phyloP scores from a whole-genome alignment of 441 rosid genomes.

The Euphorbia corollata region DNA sequence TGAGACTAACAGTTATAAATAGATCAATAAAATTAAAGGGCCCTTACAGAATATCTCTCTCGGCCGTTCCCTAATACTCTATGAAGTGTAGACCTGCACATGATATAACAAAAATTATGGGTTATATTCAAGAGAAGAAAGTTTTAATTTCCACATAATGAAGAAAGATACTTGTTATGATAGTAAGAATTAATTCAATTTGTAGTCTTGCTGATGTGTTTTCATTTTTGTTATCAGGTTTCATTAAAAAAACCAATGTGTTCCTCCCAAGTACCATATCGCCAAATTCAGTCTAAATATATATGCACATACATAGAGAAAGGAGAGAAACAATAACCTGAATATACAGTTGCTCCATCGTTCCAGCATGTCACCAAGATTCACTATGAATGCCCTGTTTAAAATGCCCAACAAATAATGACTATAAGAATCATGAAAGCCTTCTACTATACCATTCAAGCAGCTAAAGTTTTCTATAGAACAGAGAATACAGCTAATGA shows the following conservation, averaged over 20 bases:
- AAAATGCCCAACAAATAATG: constrained; percentile 17
- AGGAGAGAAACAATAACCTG: constrained; percentile 41
- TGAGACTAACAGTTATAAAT: neutral
- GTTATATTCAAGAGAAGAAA: constrained; percentile 7
- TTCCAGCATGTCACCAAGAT: constrained; percentile 81
- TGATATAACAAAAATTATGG: neutral
- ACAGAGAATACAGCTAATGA: neutral
- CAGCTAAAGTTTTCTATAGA: neutral
- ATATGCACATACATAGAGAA: neutral
- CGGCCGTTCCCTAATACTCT: constrained; percentile 75
- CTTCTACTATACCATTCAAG: neutral
- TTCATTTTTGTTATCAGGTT: neutral
- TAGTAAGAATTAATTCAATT: neutral
- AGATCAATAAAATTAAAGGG: constrained; percentile 11
- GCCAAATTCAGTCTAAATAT: neutral
- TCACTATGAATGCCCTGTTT: constrained; percentile 67
- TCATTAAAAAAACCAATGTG: neutral
- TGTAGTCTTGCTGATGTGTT: neutral
- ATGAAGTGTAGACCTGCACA: constrained; percentile 76
- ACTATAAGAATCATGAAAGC: neutral
- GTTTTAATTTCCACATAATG: neutral
- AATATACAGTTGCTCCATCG: constrained; percentile 84
- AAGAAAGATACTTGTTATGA: neutral
- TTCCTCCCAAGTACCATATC: neutral
- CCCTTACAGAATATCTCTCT: constrained; percentile 76